phyloP scores from a whole-genome alignment of 768 basidiomycete species.

The Albatrellus ellisii region DNA sequence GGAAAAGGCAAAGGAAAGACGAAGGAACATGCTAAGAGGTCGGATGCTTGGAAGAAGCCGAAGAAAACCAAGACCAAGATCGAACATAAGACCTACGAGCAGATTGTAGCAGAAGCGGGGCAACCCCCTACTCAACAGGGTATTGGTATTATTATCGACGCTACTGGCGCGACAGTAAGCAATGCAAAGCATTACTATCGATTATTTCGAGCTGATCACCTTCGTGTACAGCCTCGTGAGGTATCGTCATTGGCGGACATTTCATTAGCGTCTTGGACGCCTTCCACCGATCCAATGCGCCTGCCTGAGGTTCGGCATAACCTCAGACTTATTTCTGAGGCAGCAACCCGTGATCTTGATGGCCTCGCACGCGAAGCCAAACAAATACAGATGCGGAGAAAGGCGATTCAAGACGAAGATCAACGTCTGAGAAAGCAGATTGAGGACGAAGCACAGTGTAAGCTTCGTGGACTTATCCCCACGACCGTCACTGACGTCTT shows the following conservation, averaged over 20 bases:
- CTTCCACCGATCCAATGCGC: slow-evolving; percentile 73
- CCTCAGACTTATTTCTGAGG: slow-evolving; percentile 72
- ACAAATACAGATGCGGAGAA: slow-evolving; percentile 66
- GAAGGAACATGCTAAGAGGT: slow-evolving; percentile 36
- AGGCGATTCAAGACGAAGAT: slow-evolving; percentile 60
- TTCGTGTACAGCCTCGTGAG: slow-evolving; percentile 54
- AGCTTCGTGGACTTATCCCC: slow-evolving; percentile 15
- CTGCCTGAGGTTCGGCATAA: slow-evolving; percentile 98
- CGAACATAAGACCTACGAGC: slow-evolving; percentile 94
- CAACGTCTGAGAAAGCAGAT: slow-evolving; percentile 53
- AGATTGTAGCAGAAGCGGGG: slow-evolving; percentile 83
- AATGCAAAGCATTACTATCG: slow-evolving; percentile 1
- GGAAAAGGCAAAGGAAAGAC: slow-evolving; percentile 42
- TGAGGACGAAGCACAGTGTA: slow-evolving; percentile 67
- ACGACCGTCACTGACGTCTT: slow-evolving; percentile 4
- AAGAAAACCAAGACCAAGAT: slow-evolving; percentile 77
- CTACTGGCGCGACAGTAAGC: slow-evolving; percentile 82
- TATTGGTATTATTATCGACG: slow-evolving; percentile 86
- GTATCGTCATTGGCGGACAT: slow-evolving; percentile 76
- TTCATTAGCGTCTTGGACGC: slow-evolving; percentile 69
- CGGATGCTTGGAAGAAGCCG: slow-evolving; percentile 78
- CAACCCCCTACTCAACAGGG: slow-evolving; percentile 35
- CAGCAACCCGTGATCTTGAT: slow-evolving; percentile 74
- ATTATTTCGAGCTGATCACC: slow-evolving; percentile 7
- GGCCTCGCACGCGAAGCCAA: slow-evolving; percentile 86